These are phyloP conservation scores for Acrocalymma vagum DNA, from an alignment of 2,329 filamentous ascomycete species.

Conservation along the genomic window DNA sequence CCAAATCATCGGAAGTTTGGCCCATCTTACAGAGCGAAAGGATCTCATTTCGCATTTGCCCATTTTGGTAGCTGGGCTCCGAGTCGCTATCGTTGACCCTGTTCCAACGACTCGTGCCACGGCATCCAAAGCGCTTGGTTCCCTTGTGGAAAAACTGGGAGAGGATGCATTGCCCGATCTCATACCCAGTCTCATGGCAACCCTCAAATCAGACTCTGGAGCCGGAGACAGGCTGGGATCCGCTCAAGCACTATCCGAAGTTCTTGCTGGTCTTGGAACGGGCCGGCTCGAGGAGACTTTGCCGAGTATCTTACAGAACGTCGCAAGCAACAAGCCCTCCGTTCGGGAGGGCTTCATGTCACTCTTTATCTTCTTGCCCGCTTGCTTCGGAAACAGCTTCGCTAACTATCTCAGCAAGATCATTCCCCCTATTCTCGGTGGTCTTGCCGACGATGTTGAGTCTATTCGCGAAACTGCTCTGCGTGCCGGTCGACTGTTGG, in stretches of 20 bases:
- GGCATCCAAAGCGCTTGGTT: conserved; percentile 93
- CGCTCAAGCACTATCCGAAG: conserved; percentile 94
- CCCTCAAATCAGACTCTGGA: conserved; percentile 95
- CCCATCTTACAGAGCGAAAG: conserved; percentile 95
- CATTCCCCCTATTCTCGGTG: conserved; percentile 92
- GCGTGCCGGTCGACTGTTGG: conserved; percentile 88
- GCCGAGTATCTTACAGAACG: conserved; percentile 95
- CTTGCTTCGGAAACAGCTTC: conserved; percentile 99
- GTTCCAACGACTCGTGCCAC: conserved; percentile 96
- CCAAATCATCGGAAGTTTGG: conserved; percentile 97
- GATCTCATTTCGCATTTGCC: conserved; percentile 91
- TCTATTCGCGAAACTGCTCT: conserved; percentile 97
- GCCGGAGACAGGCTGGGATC: conserved; percentile 96
- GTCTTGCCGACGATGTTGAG: conserved; percentile 94
- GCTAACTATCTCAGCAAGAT: conserved; percentile 94
- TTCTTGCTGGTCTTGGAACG: conserved; percentile 93
- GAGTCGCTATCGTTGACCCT: conserved; percentile 89
- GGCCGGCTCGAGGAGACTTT: conserved; percentile 92
- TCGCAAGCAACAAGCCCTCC: conserved; percentile 86
- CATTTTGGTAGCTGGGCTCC: conserved; percentile 88
- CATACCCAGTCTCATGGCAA: conserved; percentile 96
- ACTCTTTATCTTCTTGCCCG: conserved; percentile 97
- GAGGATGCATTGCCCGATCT: conserved; percentile 97
- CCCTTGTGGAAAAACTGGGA: conserved; percentile 96
- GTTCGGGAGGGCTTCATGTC: conserved; percentile 99